Evolutionary conservation across 768 basidiomycete genomes (phyloP), one percentile per base, ranked within the genome.

Genomic region (Phallus indusiatus): DNA sequence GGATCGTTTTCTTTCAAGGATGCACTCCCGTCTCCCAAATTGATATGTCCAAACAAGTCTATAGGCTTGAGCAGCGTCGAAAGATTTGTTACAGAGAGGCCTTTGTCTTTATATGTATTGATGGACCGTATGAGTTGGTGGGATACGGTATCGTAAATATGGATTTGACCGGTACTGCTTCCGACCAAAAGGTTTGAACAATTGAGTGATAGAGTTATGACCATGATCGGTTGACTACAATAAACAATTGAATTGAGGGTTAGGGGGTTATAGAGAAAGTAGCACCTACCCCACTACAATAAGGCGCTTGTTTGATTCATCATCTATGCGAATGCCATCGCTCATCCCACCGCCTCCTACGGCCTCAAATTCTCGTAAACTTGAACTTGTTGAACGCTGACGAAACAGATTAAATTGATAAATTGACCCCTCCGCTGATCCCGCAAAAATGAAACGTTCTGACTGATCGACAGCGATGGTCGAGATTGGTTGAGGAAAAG

Each of bases 381-480:
- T 76, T n/a, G 71, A 69, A 64, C 81, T 80, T 57, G 78, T 73
- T 61, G 80, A 78, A 18, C 78, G 74, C 65, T 84, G 79, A 24
- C 81, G 79, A 71, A 88, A 93, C 28, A 94, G 72, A 64, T 91
- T 86, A 63, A 89, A 80, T 69, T 90, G 86, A 70, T 89, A 81
- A 65, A 94, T 79, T 11, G 81, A 83, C 4, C 90, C 90, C 52
- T 86, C 78, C 22, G 76, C 64, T 0, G 91, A 90, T 10, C 85
- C 88, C 33, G 90, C 91, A 67, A 96, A 94, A 71, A 97, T 91
- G 52, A 86, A 75, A 22, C 94, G 81, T 73, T 97, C 95, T 0
- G 85, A 82, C n/a, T 80, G 66, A 64, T 97, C 94, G 79, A 89
- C 87, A 10, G 82, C 81, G 17, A 94, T 66, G 56, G 75, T 80